These are phyloP conservation scores for Wallemia hederae DNA, from an alignment of 1,284 basidiomycete genomes.

Conservation along the genomic window DNA sequence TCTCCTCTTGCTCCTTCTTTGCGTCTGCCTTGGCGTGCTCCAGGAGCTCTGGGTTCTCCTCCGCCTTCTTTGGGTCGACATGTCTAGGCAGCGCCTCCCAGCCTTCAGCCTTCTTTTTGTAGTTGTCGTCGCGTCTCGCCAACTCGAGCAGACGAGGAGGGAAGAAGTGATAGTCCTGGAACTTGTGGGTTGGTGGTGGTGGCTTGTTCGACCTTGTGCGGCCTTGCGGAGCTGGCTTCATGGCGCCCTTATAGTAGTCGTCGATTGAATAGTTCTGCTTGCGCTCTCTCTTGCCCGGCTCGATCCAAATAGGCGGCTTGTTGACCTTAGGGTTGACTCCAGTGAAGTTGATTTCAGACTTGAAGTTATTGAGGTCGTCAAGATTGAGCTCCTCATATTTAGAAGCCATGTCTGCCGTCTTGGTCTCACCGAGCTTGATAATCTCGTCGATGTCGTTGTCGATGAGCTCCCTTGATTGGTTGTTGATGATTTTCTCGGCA, in stretches of 20 bases:
- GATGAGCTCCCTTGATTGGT: constrained; percentile 25
- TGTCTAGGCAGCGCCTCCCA: background rate
- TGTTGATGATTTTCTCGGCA: constrained; percentile 83
- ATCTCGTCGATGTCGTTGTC: constrained; percentile 87
- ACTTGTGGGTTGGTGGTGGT: constrained; percentile 12
- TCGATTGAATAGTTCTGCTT: constrained; percentile 90
- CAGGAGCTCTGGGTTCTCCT: constrained; percentile 53
- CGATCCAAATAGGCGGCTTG: constrained; percentile 50
- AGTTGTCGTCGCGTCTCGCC: constrained; percentile 58
- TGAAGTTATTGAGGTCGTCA: constrained; percentile 91
- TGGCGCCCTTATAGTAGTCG: constrained; percentile 72
- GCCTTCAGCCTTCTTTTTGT: background rate
- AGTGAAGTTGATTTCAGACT: constrained; percentile 35
- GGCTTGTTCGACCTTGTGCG: background rate
- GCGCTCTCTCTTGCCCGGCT: constrained; percentile 79
- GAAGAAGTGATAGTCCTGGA: constrained; percentile 95
- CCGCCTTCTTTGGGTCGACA: constrained; percentile 32
- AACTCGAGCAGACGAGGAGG: constrained; percentile 49
- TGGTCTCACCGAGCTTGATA: constrained; percentile 68
- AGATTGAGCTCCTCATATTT: constrained; percentile 82
- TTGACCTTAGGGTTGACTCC: background rate
- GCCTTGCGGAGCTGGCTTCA: constrained; percentile 14
- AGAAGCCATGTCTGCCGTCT: constrained; percentile 59
- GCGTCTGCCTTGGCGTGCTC: constrained; percentile 34
- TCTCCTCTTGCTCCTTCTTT: constrained; percentile 49